Conservation (phyloP, 208 protist genomes). For the Naegleria fowleri region DNA sequence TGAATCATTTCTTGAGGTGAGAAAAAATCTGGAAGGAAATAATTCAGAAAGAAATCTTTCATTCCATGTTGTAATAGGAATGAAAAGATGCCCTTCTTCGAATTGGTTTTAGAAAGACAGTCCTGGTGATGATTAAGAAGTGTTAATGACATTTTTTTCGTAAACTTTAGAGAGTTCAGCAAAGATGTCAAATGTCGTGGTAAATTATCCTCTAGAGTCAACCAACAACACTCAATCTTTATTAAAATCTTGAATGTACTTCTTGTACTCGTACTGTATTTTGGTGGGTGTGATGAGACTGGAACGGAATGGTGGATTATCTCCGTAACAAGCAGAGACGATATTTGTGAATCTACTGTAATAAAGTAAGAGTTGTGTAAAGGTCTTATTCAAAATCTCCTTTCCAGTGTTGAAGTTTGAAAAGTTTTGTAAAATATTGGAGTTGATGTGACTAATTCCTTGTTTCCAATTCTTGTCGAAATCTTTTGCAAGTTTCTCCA, state of each 20-base stretch:
- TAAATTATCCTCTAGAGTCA: too few species aligned
- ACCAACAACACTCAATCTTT: not conserved
- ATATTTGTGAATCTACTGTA: not conserved
- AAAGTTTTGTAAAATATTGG: not conserved
- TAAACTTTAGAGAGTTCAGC: too few species aligned
- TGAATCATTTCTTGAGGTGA: too few species aligned
- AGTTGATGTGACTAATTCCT: not conserved
- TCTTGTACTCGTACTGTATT: not conserved
- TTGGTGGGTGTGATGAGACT: not conserved
- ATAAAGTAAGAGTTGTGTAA: not conserved
- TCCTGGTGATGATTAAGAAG: too few species aligned
- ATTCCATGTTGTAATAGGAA: too few species aligned
- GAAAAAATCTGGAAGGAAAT: too few species aligned
- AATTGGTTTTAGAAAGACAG: too few species aligned
- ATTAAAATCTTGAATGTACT: slow-evolving; percentile 2
- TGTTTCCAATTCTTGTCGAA: slow-evolving; percentile 8
- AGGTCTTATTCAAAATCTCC: not conserved
- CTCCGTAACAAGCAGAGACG: not conserved
- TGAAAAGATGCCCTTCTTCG: too few species aligned
- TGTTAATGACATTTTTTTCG: too few species aligned
- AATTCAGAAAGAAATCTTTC: too few species aligned
- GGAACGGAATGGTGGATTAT: not conserved
- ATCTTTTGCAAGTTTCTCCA: slow-evolving; percentile 14
- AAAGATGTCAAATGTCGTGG: too few species aligned
- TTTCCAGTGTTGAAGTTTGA: not conserved